A percentile compares a stretch with the other conserved stretches of the same genome.
phyloP scores from a whole-genome alignment of 768 basidiomycete genomes.

The Auricularia sp. region DNA sequence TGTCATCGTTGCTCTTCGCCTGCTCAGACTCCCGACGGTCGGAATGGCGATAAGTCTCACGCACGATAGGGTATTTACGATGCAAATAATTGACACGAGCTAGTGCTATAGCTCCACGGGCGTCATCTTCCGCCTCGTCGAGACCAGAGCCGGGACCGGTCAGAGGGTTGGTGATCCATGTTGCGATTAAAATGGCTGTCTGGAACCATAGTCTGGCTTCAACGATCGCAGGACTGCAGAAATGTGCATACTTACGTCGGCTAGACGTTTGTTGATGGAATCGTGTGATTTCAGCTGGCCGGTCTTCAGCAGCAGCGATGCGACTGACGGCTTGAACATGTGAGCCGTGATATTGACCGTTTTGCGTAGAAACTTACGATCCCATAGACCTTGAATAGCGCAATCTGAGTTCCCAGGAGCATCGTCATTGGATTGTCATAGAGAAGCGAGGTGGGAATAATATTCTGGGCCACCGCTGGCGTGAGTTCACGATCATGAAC shows the following conservation, averaged over 20 bases:
- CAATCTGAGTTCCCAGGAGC: no score
- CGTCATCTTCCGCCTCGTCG: neutral
- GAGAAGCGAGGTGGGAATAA: no score
- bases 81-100: neutral
- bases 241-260: neutral
- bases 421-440: no score
- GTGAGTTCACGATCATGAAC: no score
- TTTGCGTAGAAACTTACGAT: no score
- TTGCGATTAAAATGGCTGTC: neutral
- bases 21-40: neutral
- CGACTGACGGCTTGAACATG: neutral
- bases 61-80: neutral
- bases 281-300: neutral
- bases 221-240: neutral
- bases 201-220: neutral
- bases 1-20: neutral
- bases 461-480: no score
- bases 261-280: neutral
- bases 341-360: no score
- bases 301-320: neutral
- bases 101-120: neutral
- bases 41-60: neutral
- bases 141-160: neutral
- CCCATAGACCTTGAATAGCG: no score
- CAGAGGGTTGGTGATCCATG: neutral